phyloP scores from a whole-genome alignment of 352 stramenopile genomes.

The Globisporangium mamillatum region DNA sequence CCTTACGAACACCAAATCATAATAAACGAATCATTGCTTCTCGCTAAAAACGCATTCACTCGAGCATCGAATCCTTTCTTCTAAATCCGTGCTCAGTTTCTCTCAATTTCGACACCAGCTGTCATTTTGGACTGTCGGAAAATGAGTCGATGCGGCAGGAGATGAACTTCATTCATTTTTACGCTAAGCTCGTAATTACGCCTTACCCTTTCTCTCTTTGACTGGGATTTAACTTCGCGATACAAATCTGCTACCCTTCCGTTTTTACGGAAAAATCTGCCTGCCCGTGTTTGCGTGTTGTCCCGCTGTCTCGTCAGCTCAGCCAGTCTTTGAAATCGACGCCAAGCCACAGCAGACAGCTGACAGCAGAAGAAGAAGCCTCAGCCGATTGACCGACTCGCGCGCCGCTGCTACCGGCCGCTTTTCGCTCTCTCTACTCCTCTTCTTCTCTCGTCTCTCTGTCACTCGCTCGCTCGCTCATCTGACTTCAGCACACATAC shows the following conservation, averaged over 20 bases:
- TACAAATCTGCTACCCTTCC: background rate
- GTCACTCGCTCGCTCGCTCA: background rate
- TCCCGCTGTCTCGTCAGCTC: background rate
- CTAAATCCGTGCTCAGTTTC: background rate
- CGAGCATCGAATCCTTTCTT: background rate
- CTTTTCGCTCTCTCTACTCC: conserved; percentile 8
- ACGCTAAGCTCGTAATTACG: background rate
- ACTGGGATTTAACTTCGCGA: background rate
- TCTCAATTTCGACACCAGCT: background rate
- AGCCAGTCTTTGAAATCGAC: background rate
- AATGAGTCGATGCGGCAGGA: background rate
- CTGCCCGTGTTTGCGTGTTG: background rate
- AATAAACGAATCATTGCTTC: background rate
- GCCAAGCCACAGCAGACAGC: background rate
- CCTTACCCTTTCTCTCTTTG: background rate
- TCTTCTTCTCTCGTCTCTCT: conserved; percentile 1
- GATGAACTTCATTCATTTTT: background rate
- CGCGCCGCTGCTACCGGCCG: conserved; percentile 17
- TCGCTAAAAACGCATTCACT: background rate
- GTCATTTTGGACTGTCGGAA: background rate
- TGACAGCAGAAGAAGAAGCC: background rate
- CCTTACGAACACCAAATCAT: too few relatives aligned
- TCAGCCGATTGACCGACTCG: conserved; percentile 11
- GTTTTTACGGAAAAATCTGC: background rate
- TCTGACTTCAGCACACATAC: background rate